phyloP scores from a whole-genome alignment of 2,329 filamentous ascomycete species.

The Colletotrichum tofieldiae region DNA sequence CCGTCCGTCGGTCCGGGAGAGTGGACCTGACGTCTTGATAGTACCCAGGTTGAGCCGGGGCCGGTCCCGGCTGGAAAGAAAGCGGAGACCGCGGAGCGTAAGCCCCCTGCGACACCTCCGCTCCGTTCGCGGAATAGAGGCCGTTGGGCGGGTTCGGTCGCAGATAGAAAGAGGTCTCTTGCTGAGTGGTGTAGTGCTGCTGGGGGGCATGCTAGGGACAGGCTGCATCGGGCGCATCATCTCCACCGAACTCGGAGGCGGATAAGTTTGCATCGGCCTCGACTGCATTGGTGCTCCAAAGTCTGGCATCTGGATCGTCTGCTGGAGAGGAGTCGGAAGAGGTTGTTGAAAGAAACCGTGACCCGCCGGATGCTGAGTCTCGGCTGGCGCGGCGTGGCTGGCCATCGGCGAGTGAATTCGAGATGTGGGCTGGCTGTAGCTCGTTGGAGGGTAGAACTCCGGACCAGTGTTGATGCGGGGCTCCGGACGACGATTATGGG shows the following conservation, averaged over 20 bases:
- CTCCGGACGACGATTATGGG: constrained; percentile 27
- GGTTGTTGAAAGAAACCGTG: constrained; percentile 35
- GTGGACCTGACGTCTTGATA: constrained; percentile 33
- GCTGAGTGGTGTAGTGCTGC: constrained; percentile 34
- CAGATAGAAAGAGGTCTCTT: constrained; percentile 34
- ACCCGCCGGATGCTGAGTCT: constrained; percentile 5
- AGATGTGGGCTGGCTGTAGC: constrained; percentile 36
- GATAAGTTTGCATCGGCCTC: constrained; percentile 33
- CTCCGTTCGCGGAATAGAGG: constrained; percentile 25
- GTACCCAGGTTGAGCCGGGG: constrained; percentile 15
- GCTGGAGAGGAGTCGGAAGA: constrained; percentile 26
- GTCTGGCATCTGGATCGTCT: constrained; percentile 27
- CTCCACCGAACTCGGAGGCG: constrained; percentile 32
- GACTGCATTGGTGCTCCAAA: constrained; percentile 27
- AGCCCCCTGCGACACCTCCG: constrained; percentile 31
- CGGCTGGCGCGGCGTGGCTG: constrained; percentile 26
- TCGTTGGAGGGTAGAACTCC: constrained; percentile 33
- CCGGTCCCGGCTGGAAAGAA: constrained; percentile 9
- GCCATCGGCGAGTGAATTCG: constrained; percentile 34
- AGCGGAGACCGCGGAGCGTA: constrained; percentile 39
- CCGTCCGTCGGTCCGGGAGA: constrained; percentile 35
- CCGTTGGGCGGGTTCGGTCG: constrained; percentile 25
- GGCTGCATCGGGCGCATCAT: constrained; percentile 40
- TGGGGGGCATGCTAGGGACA: constrained; percentile 28
- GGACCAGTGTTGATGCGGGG: constrained; percentile 14